phyloP scores from a whole-genome alignment of 805 yeast species.

The Ogataea populi-albae region DNA sequence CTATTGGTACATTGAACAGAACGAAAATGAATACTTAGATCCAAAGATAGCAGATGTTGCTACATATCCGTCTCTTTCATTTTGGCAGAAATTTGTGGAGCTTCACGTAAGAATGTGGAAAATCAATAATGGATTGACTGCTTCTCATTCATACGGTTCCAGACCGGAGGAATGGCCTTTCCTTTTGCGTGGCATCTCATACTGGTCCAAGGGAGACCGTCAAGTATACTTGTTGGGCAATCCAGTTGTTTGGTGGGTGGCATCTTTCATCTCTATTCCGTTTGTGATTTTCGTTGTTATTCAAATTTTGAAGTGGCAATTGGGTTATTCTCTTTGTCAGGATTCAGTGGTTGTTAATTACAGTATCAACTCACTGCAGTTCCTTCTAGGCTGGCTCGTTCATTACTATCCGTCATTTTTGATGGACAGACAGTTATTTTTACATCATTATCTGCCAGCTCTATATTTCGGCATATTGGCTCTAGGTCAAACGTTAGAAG shows the following conservation, averaged over 20 bases:
- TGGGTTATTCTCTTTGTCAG: conserved; percentile 42
- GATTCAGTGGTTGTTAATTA: conserved; percentile 59
- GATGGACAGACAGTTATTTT: conserved; percentile 90
- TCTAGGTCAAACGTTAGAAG: conserved; percentile 33
- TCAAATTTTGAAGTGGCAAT: conserved; percentile 60
- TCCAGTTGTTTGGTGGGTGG: conserved; percentile 77
- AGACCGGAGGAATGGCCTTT: conserved; percentile 74
- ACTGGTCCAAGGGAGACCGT: conserved; percentile 57
- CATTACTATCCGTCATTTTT: conserved; percentile 76
- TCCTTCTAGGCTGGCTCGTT: conserved; percentile 64
- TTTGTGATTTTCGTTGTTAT: conserved; percentile 49
- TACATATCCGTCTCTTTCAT: conserved; percentile 51
- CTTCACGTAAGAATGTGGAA: conserved; percentile 75
- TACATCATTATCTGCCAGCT: conserved; percentile 93
- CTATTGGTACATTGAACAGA: conserved; percentile 74
- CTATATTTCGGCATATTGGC: conserved; percentile 62
- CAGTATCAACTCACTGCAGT: conserved; percentile 60
- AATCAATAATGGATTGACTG: conserved; percentile 65
- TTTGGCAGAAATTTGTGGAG: conserved; percentile 61
- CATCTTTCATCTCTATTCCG: conserved; percentile 49
- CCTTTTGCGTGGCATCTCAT: conserved; percentile 73
- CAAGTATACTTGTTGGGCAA: conserved; percentile 76
- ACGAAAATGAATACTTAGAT: conserved; percentile 47
- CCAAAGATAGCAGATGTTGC: conserved; percentile 44
- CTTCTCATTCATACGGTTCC: conserved; percentile 70